Conservation (phyloP, 129 eudicot genomes). For the Ambrosia trifida region DNA sequence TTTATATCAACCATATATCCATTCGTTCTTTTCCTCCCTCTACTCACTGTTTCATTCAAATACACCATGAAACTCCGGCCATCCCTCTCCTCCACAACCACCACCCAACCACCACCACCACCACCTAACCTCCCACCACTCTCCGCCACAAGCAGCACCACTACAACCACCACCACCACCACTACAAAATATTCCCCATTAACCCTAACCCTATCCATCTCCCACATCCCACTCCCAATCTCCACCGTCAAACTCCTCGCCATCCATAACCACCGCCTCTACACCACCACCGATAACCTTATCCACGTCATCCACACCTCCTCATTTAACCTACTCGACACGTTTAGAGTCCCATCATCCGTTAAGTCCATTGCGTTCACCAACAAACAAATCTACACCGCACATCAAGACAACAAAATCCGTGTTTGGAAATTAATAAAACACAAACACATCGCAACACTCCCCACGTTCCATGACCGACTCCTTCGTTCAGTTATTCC, state of each 20-base stretch:
- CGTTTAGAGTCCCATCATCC: slow-evolving; percentile 38
- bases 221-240: slow-evolving; percentile 20
- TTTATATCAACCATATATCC: slow-evolving; percentile 1
- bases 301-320: slow-evolving; percentile 42
- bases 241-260: slow-evolving; percentile 27
- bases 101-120: slow-evolving; percentile 10
- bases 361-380: slow-evolving; percentile 57
- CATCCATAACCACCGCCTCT: slow-evolving; percentile 45
- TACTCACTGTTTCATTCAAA: slow-evolving; percentile 13
- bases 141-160: neutral
- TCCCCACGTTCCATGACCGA: slow-evolving; percentile 70
- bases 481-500: slow-evolving; percentile 48
- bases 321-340: slow-evolving; percentile 35
- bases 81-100: slow-evolving; percentile 14
- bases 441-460: slow-evolving; percentile 54
- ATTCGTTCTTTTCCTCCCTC: neutral
- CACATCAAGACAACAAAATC: slow-evolving; percentile 79
- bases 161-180: neutral
- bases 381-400: slow-evolving; percentile 50
- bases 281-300: slow-evolving; percentile 48
- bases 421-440: slow-evolving; percentile 57
- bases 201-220: slow-evolving; percentile 20
- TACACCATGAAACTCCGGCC: slow-evolving; percentile 31
- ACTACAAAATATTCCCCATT: neutral
- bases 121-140: neutral